Evolutionary conservation across 2,329 filamentous ascomycete genomes (phyloP).

Genomic region (Leptographium flavum): DNA sequence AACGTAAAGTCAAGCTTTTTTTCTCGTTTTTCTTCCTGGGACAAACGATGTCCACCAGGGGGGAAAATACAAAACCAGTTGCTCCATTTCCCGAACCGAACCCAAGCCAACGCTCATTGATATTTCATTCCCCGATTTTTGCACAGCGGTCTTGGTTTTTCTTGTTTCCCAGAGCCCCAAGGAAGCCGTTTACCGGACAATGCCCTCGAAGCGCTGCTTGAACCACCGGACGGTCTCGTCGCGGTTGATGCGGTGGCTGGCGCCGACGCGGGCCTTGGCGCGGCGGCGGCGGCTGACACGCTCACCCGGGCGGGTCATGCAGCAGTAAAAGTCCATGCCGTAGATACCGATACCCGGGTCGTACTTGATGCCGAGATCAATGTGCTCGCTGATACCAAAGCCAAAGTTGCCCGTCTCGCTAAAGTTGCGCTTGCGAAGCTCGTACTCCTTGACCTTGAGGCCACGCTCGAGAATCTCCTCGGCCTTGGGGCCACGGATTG

Average conservation of each 20-base stretch:
- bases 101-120: conserved; percentile 9
- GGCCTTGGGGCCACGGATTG: conserved; percentile 89
- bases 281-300: conserved; percentile 92
- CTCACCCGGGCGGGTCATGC: conserved; percentile 99
- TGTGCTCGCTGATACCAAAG: conserved; percentile 99
- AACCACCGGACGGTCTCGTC: conserved; percentile 97
- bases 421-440: conserved; percentile 99
- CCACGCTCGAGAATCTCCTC: conserved; percentile 99
- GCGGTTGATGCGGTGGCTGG: conserved; percentile 85
- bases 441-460: conserved; percentile 99
- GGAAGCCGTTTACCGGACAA: conserved; percentile 67
- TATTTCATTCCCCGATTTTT: background rate
- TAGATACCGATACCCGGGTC: conserved; percentile 97
- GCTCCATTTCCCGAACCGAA: conserved; percentile 23
- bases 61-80: conserved; percentile 18
- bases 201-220: conserved; percentile 84
- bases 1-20: conserved; percentile 38
- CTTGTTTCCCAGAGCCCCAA: conserved; percentile 6
- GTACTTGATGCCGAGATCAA: conserved; percentile 99
- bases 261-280: conserved; percentile 72
- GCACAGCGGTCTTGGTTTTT: conserved; percentile 11
- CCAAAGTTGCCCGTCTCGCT: conserved; percentile 99
- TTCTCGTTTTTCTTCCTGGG: conserved; percentile 14
- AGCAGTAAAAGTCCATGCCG: conserved; percentile 99
- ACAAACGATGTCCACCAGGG: background rate